Base-by-base conservation (phyloP, 2,329 filamentous ascomycete species). In the Fusarium kyushuense region DNA sequence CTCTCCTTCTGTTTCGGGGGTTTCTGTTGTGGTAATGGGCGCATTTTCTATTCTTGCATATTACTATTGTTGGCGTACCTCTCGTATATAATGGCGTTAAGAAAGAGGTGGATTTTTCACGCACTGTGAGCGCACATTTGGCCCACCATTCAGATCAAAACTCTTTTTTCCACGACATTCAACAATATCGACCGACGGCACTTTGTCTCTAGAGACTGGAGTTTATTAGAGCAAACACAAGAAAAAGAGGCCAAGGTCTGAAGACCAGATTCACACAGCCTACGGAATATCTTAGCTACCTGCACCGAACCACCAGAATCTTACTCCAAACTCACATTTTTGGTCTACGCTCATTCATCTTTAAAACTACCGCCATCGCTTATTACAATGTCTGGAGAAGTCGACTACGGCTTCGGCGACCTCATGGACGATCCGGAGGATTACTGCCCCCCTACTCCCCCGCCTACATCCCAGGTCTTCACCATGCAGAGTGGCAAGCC, bases 401-500 rank as follows among this genome's bases (percentile, higher is more conserved):
- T 78, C 33, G 76, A 79, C 62, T 81, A 79, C 52, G 75, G 73
- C 38, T 78, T 77, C 19, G 81, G 76, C 60, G 81, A 82, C 75
- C 83, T 97, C 69, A 97, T 97, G 82, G 81, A 90, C 54, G 94
- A 97, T 69, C 94, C 94, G 9, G 86, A 89, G 55, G 92, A 88
- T 75, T 97, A 87, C 82, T 96, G 93, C 76, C 87, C 91, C 46
- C 89, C 93, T 1, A 90, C 93, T 46, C 92, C 92, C 47, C 87
- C 90, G 47, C 89, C 93, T 10, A 95, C 91, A 4, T 89, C 87
- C 65, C 89, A 92, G 66, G 85, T 88, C 42, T 91, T 96, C 82
- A 87, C 84, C 23, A 86, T 95, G 76, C 81, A 87, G 58, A 88
- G 86, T 35, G 92, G 92, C 63, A 77, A 88, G 67, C 82, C 83